These are phyloP conservation scores for Wickerhamomyces subpelliculosus DNA, from an alignment of 805 yeast species.

Conservation along the genomic window DNA sequence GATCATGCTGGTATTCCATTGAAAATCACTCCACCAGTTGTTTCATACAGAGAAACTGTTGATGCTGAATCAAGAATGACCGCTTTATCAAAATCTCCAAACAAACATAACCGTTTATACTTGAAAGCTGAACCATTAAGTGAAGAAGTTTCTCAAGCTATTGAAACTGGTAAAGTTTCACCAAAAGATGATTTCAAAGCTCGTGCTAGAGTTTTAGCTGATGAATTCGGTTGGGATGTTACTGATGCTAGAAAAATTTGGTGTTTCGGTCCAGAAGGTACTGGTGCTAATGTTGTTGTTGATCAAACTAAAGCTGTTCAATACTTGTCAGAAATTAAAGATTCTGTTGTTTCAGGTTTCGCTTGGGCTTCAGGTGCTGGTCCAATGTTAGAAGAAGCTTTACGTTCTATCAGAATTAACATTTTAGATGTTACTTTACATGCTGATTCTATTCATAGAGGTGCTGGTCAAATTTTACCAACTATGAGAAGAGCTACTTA, in stretches of 20 bases:
- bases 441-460: slow-evolving; percentile 99
- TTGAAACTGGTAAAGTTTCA: slow-evolving; percentile 85
- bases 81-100: slow-evolving; percentile 98
- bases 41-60: slow-evolving; percentile 98
- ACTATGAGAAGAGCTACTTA: slow-evolving; percentile 99
- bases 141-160: slow-evolving; percentile 89
- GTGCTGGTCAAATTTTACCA: slow-evolving; percentile 99
- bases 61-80: slow-evolving; percentile 87
- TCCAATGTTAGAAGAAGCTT: slow-evolving; percentile 94
- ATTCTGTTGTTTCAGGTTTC: slow-evolving; percentile 99
- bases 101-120: slow-evolving; percentile 99
- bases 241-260: slow-evolving; percentile 99
- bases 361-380: slow-evolving; percentile 99
- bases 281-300: slow-evolving; percentile 97
- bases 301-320: slow-evolving; percentile 99
- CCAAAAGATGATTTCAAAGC: slow-evolving; percentile 98
- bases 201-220: slow-evolving; percentile 98
- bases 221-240: slow-evolving; percentile 99
- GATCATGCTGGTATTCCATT: slow-evolving; percentile 99
- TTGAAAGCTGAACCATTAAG: slow-evolving; percentile 93
- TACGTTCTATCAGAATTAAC: slow-evolving; percentile 96
- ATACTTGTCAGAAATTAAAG: slow-evolving; percentile 98
- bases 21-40: slow-evolving; percentile 96
- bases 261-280: slow-evolving; percentile 99
- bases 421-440: slow-evolving; percentile 98